Conservation (phyloP, 192 early-diverging fungal genomes). For the Geosiphon pyriformis region DNA sequence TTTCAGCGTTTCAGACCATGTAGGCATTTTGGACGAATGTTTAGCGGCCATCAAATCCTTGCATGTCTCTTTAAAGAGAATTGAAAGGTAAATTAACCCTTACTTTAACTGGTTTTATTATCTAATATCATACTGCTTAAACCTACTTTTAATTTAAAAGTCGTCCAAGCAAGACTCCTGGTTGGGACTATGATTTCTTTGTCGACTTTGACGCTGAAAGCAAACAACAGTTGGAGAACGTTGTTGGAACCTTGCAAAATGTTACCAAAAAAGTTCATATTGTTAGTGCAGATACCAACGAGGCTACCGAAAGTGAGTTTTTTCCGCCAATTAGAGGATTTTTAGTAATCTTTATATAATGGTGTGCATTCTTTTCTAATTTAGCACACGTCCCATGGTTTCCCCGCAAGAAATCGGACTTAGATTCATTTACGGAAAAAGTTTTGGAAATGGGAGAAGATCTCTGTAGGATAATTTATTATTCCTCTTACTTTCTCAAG, state of each 20-base stretch:
- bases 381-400: constrained; percentile 68
- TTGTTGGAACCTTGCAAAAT: constrained; percentile 57
- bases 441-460: constrained; percentile 91
- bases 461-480: constrained; percentile 42
- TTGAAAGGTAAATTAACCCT: constrained; percentile 67
- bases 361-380: neutral
- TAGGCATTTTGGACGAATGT: constrained; percentile 82
- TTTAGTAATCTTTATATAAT: no score
- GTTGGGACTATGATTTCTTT: constrained; percentile 89
- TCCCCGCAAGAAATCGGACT: constrained; percentile 85
- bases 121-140: no score
- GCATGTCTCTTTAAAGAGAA: constrained; percentile 83
- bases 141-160: constrained; percentile 29
- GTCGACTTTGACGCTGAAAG: constrained; percentile 76
- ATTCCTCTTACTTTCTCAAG: neutral
- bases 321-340: no score
- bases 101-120: no score
- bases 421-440: constrained; percentile 89
- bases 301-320: constrained; percentile 32
- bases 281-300: constrained; percentile 46
- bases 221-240: constrained; percentile 53
- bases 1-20: constrained; percentile 78
- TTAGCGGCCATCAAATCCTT: constrained; percentile 64
- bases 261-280: constrained; percentile 68
- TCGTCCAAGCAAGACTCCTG: constrained; percentile 73